Conservation (phyloP, 202 grass and related monocot species). For the Panicum virgatum region DNA sequence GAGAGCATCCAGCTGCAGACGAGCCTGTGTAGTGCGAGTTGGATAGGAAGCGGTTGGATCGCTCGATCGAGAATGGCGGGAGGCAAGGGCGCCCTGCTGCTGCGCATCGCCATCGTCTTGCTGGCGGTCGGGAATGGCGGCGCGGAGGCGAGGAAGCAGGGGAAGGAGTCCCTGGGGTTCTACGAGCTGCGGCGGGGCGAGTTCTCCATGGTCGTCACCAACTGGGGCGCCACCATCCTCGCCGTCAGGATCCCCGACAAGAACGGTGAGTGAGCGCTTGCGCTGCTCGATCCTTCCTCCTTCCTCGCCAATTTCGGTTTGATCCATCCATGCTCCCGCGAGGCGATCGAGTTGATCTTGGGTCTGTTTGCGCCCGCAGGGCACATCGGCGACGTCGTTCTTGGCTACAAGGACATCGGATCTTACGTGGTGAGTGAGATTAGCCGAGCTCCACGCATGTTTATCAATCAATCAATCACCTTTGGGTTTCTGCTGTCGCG, state of each 20-base stretch:
- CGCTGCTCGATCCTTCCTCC: neutral
- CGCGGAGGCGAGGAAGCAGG: conserved; percentile 42
- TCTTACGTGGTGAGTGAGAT: conserved; percentile 61
- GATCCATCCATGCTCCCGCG: neutral
- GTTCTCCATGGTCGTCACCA: conserved; percentile 67
- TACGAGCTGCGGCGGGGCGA: conserved; percentile 81
- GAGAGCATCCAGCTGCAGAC: too few relatives aligned
- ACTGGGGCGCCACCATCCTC: conserved; percentile 73
- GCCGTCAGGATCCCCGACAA: conserved; percentile 71
- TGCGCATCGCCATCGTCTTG: conserved; percentile 19
- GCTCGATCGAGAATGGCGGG: conserved; percentile 1
- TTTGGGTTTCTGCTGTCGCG: neutral
- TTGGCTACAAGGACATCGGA: conserved; percentile 74
- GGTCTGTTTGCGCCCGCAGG: conserved; percentile 36
- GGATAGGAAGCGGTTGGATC: too few relatives aligned
- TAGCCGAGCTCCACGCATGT: neutral
- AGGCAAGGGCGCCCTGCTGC: neutral
- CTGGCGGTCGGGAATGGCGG: neutral
- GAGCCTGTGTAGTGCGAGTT: too few relatives aligned
- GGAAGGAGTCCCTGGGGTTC: conserved; percentile 53
- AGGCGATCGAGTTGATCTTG: too few relatives aligned
- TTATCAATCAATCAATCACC: too few relatives aligned
- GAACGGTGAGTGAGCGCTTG: conserved; percentile 45
- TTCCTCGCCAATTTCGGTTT: neutral
- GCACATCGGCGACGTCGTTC: conserved; percentile 72